A percentile compares a stretch with the other conserved stretches of the same genome.
These are phyloP conservation scores for Cetraspora pellucida DNA, from an alignment of 192 early-diverging fungal species.

Conservation along the genomic window DNA sequence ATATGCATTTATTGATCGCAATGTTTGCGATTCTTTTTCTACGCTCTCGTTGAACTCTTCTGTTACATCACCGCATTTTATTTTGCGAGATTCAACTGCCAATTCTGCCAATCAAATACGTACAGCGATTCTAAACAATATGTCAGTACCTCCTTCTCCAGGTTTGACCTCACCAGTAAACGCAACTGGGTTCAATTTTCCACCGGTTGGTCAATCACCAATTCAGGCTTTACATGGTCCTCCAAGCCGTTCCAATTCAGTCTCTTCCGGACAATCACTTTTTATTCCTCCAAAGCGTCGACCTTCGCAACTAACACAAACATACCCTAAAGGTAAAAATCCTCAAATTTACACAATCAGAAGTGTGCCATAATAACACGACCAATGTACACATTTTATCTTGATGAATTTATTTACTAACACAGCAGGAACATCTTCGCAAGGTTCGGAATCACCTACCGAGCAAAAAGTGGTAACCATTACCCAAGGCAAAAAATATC, in stretches of 20 bases:
- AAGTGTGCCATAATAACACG: no score
- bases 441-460: not conserved
- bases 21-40: constrained; percentile 26
- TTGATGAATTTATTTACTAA: no score
- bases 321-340: not conserved
- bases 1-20: constrained; percentile 29
- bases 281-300: constrained; percentile 9
- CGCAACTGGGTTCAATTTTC: constrained; percentile 1
- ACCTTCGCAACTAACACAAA: not conserved
- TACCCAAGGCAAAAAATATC: constrained; percentile 30
- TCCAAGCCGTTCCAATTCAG: not conserved
- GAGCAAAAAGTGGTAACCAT: constrained; percentile 6
- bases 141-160: not conserved
- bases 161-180: constrained; percentile 4
- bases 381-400: no score
- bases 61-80: constrained; percentile 5
- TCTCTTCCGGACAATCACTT: not conserved
- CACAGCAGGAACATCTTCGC: not conserved
- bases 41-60: not conserved
- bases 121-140: not conserved
- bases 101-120: not conserved
- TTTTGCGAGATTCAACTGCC: not conserved
- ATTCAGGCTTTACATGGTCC: not conserved
- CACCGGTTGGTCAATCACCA: not conserved
- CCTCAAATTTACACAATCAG: not conserved